Base-by-base conservation (phyloP, 2,329 filamentous ascomycete species). In the Colletotrichum cuscutae region DNA sequence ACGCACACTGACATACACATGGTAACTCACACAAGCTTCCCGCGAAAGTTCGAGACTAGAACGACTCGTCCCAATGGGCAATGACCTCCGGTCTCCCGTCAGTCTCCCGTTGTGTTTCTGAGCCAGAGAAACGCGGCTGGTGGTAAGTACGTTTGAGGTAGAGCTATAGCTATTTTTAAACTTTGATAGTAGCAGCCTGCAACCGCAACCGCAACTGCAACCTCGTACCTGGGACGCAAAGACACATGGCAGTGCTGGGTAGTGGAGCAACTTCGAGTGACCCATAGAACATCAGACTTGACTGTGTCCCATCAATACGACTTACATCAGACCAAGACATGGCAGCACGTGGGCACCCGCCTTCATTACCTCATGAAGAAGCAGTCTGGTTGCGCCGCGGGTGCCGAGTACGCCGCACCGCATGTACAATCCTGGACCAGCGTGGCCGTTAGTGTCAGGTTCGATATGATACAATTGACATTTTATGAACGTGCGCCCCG, bases 101-200 rank as follows among this genome's bases (percentile, higher is more conserved):
- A 30, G 53, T 71, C 66, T 66, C 62, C 56, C 19, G 11, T 9
- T 13, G 11, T 28, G 28, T 30, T 56, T 56, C 56, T 26, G 57
- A 42, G 30, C 37, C 28, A 30, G 15, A 22, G 11, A 30, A 2
- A 8, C 5, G 8, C 35, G 4, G 60, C 54, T n/a, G 30, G 13
- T 32, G 42, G 28, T 8, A 5, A 3, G 68, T 71, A 5, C 4
- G 68, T 71, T 46, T 66, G 46, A 67, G 19, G 26, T 71, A 67
- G 1, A 71, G 32, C 42, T 61, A 61, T 61, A 56, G 1, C 15
- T 71, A 71, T 71, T 71, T 71, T 71, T 66, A 49, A 61, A 66
- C 56, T 66, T 71, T 61, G 13, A 66, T 66, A 56, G 7, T 26
- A 54, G 24, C 2, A 35, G 32, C 19, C 30, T 42, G 13, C 37